Evolutionary conservation across 495 filamentous ascomycete species (phyloP).

Genomic region (Cryomyces minteri): DNA sequence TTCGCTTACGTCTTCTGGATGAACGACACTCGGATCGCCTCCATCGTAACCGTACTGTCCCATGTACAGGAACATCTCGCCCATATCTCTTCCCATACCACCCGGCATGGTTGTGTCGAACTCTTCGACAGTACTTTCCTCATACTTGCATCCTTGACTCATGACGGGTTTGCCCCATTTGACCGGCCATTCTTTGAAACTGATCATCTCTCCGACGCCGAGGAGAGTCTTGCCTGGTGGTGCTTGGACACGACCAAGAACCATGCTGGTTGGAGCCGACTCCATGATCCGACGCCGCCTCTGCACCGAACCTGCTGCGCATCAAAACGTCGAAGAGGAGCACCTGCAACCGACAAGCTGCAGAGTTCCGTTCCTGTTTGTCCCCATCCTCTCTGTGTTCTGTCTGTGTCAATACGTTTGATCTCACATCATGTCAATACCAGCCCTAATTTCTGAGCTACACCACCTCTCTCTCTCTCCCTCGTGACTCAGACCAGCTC

Average conservation of each 20-base stretch:
- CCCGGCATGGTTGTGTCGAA: conserved; percentile 8
- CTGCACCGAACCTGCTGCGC: too few species aligned
- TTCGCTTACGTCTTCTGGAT: conserved; percentile 7
- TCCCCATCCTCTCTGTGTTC: too few species aligned
- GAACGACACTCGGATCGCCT: conserved; percentile 11
- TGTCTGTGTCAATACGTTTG: too few species aligned
- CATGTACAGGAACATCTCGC: conserved; percentile 17
- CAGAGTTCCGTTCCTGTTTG: too few species aligned
- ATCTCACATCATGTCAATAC: too few species aligned
- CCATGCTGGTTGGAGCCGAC: conserved; percentile 2
- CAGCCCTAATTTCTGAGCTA: too few species aligned
- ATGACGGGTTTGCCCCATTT: conserved; percentile 8
- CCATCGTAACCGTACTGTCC: conserved; percentile 21
- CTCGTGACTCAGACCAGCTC: too few species aligned
- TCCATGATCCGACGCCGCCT: too few species aligned
- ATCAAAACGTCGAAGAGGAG: too few species aligned
- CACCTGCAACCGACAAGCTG: too few species aligned
- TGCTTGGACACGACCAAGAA: conserved; percentile 15
- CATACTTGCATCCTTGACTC: conserved; percentile 1
- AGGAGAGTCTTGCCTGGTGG: conserved; percentile 16
- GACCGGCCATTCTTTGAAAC: conserved; percentile 12
- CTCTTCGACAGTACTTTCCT: conserved; percentile 4
- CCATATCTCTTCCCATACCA: conserved; percentile 13
- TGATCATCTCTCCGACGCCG: conserved; percentile 14
- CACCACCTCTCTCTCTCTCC: too few species aligned